Evolutionary conservation across 805 yeast species (phyloP).

Genomic region (Scheffersomyces ergatensis): DNA sequence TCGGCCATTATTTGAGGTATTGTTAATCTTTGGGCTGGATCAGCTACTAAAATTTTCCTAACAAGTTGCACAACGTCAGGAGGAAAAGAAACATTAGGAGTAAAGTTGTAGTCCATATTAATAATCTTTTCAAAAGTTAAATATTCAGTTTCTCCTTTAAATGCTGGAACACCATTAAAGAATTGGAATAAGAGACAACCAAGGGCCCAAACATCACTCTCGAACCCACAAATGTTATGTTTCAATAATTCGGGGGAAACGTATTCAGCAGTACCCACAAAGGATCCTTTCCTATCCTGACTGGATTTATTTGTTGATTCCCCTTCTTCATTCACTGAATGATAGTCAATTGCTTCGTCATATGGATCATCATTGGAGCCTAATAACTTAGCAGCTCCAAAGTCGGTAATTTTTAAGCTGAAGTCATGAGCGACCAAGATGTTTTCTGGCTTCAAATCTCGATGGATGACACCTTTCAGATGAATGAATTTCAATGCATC

Average conservation of each 20-base stretch:
- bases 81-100: conserved; percentile 24
- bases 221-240: conserved; percentile 76
- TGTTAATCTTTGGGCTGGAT: conserved; percentile 29
- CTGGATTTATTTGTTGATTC: conserved; percentile 29
- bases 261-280: conserved; percentile 85
- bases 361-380: conserved; percentile 17
- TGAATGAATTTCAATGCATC: conserved; percentile 92
- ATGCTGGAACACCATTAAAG: conserved; percentile 83
- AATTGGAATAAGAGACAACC: conserved; percentile 88
- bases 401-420: conserved; percentile 90
- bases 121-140: conserved; percentile 88
- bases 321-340: conserved; percentile 7
- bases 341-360: conserved; percentile 36
- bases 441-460: conserved; percentile 95
- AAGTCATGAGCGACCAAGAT: conserved; percentile 81
- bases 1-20: conserved; percentile 30
- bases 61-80: conserved; percentile 25
- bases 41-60: conserved; percentile 30
- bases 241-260: conserved; percentile 84
- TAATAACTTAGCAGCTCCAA: conserved; percentile 92
- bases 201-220: conserved; percentile 89
- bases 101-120: conserved; percentile 61
- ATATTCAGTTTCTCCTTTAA: conserved; percentile 82
- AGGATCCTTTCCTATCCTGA: conserved; percentile 52
- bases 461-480: conserved; percentile 82